Evolutionary conservation across 108 stramenopile species (phyloP).

Genomic region (Nitzschia sp.): DNA sequence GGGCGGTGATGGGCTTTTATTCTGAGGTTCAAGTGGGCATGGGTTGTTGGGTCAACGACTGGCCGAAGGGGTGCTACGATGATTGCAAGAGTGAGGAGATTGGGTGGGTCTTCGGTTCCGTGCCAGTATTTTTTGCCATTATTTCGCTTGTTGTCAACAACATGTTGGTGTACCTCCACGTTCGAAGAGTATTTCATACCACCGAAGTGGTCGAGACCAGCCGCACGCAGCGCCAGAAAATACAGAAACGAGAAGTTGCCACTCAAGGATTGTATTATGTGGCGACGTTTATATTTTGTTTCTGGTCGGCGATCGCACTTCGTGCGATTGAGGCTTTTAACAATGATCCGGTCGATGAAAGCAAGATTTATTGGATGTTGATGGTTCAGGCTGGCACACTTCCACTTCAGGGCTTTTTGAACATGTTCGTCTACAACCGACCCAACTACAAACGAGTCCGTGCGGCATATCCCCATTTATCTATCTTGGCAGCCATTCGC

Average conservation of each 20-base stretch:
- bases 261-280: slow-evolving; percentile 21
- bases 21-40: slow-evolving; percentile 5
- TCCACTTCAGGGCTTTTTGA: slow-evolving; percentile 62
- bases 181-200: slow-evolving; percentile 5
- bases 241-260: slow-evolving; percentile 5
- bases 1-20: slow-evolving; percentile 15
- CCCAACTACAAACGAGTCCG: slow-evolving; percentile 47
- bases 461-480: background rate
- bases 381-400: slow-evolving; percentile 43
- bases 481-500: background rate
- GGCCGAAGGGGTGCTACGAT: slow-evolving; percentile 9
- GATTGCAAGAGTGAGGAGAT: slow-evolving; percentile 13
- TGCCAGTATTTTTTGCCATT: slow-evolving; percentile 1
- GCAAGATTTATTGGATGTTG: slow-evolving; percentile 25
- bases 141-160: slow-evolving; percentile 10
- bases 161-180: background rate
- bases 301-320: background rate
- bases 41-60: slow-evolving; percentile 14
- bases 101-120: slow-evolving; percentile 15
- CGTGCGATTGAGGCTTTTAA: slow-evolving; percentile 26
- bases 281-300: slow-evolving; percentile 16
- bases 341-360: slow-evolving; percentile 5
- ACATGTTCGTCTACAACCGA: slow-evolving; percentile 50
- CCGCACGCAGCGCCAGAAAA: background rate
- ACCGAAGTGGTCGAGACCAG: background rate